These are phyloP conservation scores for Shiraia sp. DNA, from an alignment of 2,329 filamentous ascomycete genomes.

Conservation along the genomic window DNA sequence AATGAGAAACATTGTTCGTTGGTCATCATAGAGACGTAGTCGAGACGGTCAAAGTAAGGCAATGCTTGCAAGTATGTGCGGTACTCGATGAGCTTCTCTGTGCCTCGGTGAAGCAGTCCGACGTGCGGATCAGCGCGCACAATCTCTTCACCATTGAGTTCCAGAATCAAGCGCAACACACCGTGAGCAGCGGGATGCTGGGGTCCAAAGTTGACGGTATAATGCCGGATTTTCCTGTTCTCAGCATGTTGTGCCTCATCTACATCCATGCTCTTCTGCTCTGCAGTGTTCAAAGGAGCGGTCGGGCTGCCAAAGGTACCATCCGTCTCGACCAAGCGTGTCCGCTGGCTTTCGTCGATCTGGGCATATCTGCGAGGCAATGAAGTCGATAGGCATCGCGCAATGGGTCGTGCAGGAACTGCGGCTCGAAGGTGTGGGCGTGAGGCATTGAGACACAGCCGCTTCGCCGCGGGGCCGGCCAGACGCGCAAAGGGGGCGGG, in stretches of 20 bases:
- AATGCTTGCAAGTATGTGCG: conserved; percentile 98
- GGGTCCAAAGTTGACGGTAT: conserved; percentile 98
- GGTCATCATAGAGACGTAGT: conserved; percentile 99
- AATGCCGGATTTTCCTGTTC: conserved; percentile 90
- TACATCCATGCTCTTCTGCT: conserved; percentile 49
- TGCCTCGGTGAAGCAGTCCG: conserved; percentile 91
- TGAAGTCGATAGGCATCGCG: conserved; percentile 69
- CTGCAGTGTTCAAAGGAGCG: conserved; percentile 49
- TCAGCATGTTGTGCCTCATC: conserved; percentile 51
- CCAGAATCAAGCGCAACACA: conserved; percentile 94
- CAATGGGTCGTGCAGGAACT: conserved; percentile 49
- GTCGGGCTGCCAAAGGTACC: conserved; percentile 62
- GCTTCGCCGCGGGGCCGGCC: conserved; percentile 71
- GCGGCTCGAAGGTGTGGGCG: conserved; percentile 47
- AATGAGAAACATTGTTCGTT: conserved; percentile 98
- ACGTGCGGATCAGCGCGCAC: conserved; percentile 96
- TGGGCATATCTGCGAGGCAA: conserved; percentile 66
- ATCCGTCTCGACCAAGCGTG: conserved; percentile 67
- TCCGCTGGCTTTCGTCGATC: conserved; percentile 53
- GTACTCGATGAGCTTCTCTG: conserved; percentile 99
- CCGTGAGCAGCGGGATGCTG: conserved; percentile 99
- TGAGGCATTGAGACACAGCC: conserved; percentile 62
- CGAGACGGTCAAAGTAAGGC: conserved; percentile 97
- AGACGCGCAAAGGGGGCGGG: conserved; percentile 72
- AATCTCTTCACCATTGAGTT: conserved; percentile 97